Evolutionary conservation across 2,329 filamentous ascomycete genomes (phyloP).

Genomic region (Beauveria asiatica): DNA sequence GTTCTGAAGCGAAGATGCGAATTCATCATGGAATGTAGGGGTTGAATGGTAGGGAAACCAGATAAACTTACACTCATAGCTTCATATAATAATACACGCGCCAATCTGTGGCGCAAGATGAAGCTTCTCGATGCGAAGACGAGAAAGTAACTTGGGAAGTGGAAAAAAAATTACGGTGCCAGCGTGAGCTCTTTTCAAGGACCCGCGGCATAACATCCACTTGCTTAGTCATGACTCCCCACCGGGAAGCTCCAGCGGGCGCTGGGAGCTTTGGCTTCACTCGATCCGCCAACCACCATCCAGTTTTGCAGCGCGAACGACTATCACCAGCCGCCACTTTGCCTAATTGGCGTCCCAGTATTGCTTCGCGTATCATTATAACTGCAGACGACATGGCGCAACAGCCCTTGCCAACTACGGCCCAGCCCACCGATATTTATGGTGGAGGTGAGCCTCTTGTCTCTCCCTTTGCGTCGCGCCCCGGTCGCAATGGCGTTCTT

Average conservation of each 20-base stretch:
- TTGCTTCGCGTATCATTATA: conserved; percentile 11
- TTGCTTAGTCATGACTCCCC: conserved; percentile 9
- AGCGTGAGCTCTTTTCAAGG: conserved; percentile 6
- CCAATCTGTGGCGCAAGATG: not conserved
- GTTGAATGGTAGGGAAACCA: not conserved
- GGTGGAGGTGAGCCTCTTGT: conserved; percentile 45
- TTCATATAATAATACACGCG: conserved; percentile 13
- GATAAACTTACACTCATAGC: conserved; percentile 31
- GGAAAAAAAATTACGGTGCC: not conserved
- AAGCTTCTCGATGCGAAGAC: not conserved
- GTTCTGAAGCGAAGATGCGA: conserved; percentile 39
- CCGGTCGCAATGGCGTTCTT: not conserved
- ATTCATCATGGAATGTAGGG: conserved; percentile 30
- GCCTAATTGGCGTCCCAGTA: conserved; percentile 18
- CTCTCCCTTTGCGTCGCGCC: conserved; percentile 12
- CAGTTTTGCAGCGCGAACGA: conserved; percentile 14
- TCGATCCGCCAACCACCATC: conserved; percentile 3
- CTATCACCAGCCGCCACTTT: conserved; percentile 11
- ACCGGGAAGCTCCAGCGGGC: not conserved
- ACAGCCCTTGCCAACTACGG: conserved; percentile 46
- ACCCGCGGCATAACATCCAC: not conserved
- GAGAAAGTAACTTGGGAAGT: not conserved
- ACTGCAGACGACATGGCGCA: conserved; percentile 39
- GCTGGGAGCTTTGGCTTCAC: conserved; percentile 3
- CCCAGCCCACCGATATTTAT: conserved; percentile 54